Base-by-base conservation (phyloP, 345 rosid genomes). In the Eucalyptus polybractea region DNA sequence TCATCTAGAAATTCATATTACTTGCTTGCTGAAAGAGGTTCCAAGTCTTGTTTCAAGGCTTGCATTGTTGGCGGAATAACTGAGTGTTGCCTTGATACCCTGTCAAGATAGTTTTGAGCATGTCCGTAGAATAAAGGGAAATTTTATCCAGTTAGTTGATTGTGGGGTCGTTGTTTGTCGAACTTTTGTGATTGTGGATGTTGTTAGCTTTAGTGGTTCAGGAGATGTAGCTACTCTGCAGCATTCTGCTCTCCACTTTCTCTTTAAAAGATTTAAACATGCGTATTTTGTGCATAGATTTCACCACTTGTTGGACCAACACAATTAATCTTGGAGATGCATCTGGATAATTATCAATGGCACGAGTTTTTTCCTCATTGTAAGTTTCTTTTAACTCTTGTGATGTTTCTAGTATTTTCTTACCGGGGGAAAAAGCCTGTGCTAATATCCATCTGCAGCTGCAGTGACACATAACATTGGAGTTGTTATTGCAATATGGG, bases 401-500 rank as follows among this genome's bases (percentile, higher is more conserved):
- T 69, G 76, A 40, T 56, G 65, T 85, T 88, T 76, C 87, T 47
- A 86, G 87, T 45, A 81, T 50, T 87, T 17, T 51, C 86, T 49
- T 31, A 31, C 91, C 62, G 27, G 17, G 12, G 58, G 40, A 49
- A 87, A 60, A 40, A 86, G 88, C 88, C 27, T 86, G 50, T 88
- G 86, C 93, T 89, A 88, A 92, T 14, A 47, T 56, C 40, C 90
- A 90, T 72, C 92, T 89, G 67, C 92, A 80, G 86, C 87, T 95
- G 93, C 90, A 97, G 99, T 90, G 87, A 92, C 95, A 88, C 92
- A 93, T 91, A 98, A 98, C 93, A 93, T 96, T 72, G 99, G 99
- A 58, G 97, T 97, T 50, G 92, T 98, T 24, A 95, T 98, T 92
- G 96, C 99, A 67, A 94, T 98, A 92, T 98, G 99, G 99, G 94